Base-by-base conservation (phyloP, 768 basidiomycete genomes). In the Trametes maxima region DNA sequence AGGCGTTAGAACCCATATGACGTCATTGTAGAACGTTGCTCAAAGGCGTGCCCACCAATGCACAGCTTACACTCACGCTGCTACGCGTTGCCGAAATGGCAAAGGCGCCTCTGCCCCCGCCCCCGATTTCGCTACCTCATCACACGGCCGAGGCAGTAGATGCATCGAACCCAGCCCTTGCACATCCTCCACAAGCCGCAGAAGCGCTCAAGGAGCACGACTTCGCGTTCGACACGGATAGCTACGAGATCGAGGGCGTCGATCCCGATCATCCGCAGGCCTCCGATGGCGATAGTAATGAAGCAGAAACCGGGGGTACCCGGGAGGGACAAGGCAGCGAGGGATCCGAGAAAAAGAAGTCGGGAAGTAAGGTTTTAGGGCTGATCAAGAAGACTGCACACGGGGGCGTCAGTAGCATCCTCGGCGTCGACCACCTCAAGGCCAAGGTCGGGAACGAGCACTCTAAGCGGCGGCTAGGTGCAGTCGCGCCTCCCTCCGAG, bases 211-310 rank as follows among this genome's bases (percentile, higher is more conserved):
- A 63, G 28, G 22, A 59, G 36, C 65, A 63, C 51, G 58, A 60
- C 43, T 59, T 64, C 28, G 65, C 54, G 2, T 69, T 69, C 46
- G 68, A 71, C 50, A 62, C 58, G 24, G 66, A 65, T 12, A 60
- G 60, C 13, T 70, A 88, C 45, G 83, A 82, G 35, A 68, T 74
- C 36, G 76, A 79, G 5, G 79, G 80, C 43, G 53, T 56, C 5
- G 77, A 73, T 3, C 61, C 22, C 1, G 58, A 49, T 44, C 64
- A 62, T 24, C 67, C 73, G 21, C 75, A 84, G 44, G 80, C 81
- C 54, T 85, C n/a, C n/a, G n/a, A 78, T 8, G 82, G 80, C 0
- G 87, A 87, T 2, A 66, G 72, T n/a, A 79, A 80, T 0, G 67
- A 69, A 11, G 74, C 82, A 0, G 76, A 74, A 3, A 33, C 8